These are phyloP conservation scores for Saccharomycopsis guyanensis DNA, from an alignment of 805 yeast genomes.

Conservation along the genomic window DNA sequence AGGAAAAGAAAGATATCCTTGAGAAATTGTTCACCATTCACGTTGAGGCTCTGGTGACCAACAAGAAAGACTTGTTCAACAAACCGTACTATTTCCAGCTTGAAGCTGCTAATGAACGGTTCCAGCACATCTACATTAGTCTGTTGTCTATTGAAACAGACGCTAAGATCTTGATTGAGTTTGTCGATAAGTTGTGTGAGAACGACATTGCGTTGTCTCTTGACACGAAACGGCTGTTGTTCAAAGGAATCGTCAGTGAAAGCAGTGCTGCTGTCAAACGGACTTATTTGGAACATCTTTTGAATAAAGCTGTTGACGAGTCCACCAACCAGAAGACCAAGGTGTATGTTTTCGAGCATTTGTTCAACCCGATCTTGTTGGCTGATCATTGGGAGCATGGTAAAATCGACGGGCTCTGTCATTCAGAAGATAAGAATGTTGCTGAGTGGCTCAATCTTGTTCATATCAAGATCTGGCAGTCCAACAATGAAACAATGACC, in stretches of 20 bases:
- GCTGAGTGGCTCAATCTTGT: conserved; percentile 62
- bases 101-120: conserved; percentile 56
- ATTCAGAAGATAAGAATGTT: conserved; percentile 25
- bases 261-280: conserved; percentile 40
- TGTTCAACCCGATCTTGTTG: conserved; percentile 59
- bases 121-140: conserved; percentile 43
- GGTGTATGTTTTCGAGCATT: conserved; percentile 49
- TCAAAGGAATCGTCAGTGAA: conserved; percentile 24
- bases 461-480: conserved; percentile 67
- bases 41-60: conserved; percentile 23
- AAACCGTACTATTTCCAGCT: conserved; percentile 59
- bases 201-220: neutral
- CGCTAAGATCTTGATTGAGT: neutral
- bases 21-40: conserved; percentile 9
- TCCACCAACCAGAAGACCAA: conserved; percentile 43
- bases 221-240: neutral
- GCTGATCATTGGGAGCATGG: conserved; percentile 49
- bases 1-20: conserved; percentile 37
- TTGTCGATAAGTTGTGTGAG: neutral
- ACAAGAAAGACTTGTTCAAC: conserved; percentile 36
- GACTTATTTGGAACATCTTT: conserved; percentile 42
- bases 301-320: conserved; percentile 43
- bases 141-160: conserved; percentile 32
- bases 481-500: conserved; percentile 43
- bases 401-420: conserved; percentile 39